Evolutionary conservation across 1,284 basidiomycete species (phyloP).

Genomic region (Heterobasidion parviporum): DNA sequence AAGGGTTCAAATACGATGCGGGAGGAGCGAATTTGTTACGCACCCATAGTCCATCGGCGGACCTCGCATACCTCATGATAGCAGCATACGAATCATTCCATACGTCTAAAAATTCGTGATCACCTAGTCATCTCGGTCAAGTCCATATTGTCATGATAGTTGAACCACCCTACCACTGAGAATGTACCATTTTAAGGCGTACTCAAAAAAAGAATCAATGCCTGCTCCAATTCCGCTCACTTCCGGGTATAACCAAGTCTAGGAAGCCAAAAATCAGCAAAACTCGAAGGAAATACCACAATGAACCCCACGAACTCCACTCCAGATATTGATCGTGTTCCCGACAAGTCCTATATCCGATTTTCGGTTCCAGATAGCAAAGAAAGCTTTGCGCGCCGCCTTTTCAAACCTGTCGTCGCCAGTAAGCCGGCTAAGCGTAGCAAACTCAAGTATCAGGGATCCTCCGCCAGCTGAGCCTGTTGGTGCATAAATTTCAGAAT

Average conservation of each 20-base stretch:
- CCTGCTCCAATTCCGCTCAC: constrained; percentile 83
- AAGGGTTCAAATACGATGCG: no score
- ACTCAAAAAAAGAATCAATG: constrained; percentile 91
- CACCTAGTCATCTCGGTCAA: constrained; percentile 41
- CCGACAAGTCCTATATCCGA: constrained; percentile 78
- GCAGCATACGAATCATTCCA: constrained; percentile 87
- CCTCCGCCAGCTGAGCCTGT: constrained; percentile 87
- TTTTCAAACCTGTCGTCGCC: constrained; percentile 84
- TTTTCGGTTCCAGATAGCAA: constrained; percentile 86
- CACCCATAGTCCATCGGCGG: constrained; percentile 84
- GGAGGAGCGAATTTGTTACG: constrained; percentile 10
- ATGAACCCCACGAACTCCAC: constrained; percentile 50
- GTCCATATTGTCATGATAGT: background rate
- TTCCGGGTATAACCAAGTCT: constrained; percentile 70
- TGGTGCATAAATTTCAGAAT: background rate
- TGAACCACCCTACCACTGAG: constrained; percentile 60
- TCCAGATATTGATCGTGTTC: constrained; percentile 79
- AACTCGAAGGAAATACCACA: background rate
- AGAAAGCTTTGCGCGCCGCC: constrained; percentile 78
- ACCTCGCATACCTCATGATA: constrained; percentile 79
- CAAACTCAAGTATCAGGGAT: constrained; percentile 87
- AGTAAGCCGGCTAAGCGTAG: constrained; percentile 82
- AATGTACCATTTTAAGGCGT: constrained; percentile 85
- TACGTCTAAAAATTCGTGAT: constrained; percentile 84
- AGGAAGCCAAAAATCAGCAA: background rate